phyloP scores from a whole-genome alignment of 495 filamentous ascomycete species.

The Xylaria venustula region DNA sequence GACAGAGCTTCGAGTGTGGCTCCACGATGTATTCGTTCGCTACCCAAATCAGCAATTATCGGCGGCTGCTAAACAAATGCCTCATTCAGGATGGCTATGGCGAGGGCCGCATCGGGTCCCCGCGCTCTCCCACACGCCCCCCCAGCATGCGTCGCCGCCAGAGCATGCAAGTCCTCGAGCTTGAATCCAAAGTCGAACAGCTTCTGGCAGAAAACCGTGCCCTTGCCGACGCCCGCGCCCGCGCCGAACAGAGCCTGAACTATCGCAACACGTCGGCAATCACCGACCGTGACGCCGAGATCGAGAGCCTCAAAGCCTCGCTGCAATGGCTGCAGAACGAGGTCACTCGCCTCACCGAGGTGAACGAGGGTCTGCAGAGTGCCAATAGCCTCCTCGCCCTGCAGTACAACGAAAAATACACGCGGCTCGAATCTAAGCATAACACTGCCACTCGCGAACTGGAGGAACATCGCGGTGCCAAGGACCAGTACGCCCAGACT shows the following conservation, averaged over 20 bases:
- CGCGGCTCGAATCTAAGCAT: slow-evolving; percentile 55
- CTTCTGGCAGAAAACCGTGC: slow-evolving; percentile 76
- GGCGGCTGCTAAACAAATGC: not conserved
- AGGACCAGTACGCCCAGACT: slow-evolving; percentile 56
- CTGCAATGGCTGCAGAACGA: slow-evolving; percentile 78
- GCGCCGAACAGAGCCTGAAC: slow-evolving; percentile 54
- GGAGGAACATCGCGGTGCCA: slow-evolving; percentile 58
- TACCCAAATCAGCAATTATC: not conserved
- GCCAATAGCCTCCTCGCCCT: slow-evolving; percentile 67
- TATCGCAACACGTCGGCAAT: slow-evolving; percentile 46
- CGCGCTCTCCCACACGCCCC: slow-evolving; percentile 90
- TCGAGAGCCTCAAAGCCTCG: slow-evolving; percentile 73
- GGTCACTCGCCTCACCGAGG: slow-evolving; percentile 66
- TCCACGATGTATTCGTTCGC: too few species aligned
- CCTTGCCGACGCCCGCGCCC: slow-evolving; percentile 67
- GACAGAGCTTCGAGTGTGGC: too few species aligned
- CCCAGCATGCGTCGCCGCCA: slow-evolving; percentile 93
- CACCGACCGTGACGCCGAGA: slow-evolving; percentile 72
- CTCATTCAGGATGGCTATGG: slow-evolving; percentile 81
- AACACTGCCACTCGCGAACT: slow-evolving; percentile 60
- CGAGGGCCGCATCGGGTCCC: slow-evolving; percentile 81
- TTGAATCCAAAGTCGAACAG: slow-evolving; percentile 72
- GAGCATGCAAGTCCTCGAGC: slow-evolving; percentile 92
- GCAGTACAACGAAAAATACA: slow-evolving; percentile 64
- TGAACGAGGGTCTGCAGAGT: slow-evolving; percentile 70